phyloP scores from a whole-genome alignment of 2,329 filamentous ascomycete genomes.

The Penicillium freii region DNA sequence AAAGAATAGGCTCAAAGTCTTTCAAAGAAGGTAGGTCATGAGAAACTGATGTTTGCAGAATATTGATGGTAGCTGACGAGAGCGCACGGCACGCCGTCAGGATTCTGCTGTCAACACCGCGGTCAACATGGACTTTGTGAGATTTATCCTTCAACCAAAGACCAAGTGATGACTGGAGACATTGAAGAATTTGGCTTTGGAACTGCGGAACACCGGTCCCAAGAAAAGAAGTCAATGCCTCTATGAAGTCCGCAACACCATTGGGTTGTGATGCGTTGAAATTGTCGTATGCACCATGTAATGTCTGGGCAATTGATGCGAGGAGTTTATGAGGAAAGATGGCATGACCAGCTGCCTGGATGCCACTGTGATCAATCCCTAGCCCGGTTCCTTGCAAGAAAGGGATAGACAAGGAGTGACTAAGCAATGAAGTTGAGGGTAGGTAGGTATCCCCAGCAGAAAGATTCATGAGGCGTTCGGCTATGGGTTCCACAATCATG shows the following conservation, averaged over 20 bases:
- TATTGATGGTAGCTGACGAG: conserved; percentile 31
- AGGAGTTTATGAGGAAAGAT: conserved; percentile 58
- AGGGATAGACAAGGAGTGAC: conserved; percentile 37
- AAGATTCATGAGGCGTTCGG: conserved; percentile 51
- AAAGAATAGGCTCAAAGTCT: conserved; percentile 52
- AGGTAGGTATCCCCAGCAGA: conserved; percentile 30
- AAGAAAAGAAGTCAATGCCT: conserved; percentile 55
- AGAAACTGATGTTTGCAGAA: conserved; percentile 30
- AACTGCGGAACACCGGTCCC: conserved; percentile 51
- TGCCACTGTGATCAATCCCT: conserved; percentile 5
- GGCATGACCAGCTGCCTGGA: neutral
- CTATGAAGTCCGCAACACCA: conserved; percentile 50
- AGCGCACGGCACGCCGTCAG: conserved; percentile 37
- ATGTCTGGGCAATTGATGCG: conserved; percentile 53
- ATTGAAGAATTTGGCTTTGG: conserved; percentile 56
- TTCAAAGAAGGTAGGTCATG: conserved; percentile 45
- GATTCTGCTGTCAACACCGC: conserved; percentile 32
- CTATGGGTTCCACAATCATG: conserved; percentile 68
- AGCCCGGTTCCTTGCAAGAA: conserved; percentile 20
- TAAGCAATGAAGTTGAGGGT: conserved; percentile 36
- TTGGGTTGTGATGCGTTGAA: conserved; percentile 42
- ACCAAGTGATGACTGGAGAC: conserved; percentile 52
- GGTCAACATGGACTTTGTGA: conserved; percentile 28
- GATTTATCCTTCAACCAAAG: conserved; percentile 38
- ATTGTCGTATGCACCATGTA: conserved; percentile 56